Evolutionary conservation across 805 yeast species (phyloP).

Genomic region (Wickerhamiella bombiphila): DNA sequence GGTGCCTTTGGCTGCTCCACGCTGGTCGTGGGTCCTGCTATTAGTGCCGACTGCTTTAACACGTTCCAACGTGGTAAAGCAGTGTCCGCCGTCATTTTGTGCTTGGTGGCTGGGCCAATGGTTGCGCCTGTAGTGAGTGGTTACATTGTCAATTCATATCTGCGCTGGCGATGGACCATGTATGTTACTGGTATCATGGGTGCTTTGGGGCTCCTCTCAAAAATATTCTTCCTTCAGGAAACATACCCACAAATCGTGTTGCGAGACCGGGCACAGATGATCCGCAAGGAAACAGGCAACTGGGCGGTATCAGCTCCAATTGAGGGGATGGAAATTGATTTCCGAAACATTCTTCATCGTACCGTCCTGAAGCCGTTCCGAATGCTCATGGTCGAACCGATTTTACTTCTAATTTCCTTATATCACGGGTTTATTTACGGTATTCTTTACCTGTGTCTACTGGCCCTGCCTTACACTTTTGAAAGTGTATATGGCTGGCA

Average conservation of each 20-base stretch:
- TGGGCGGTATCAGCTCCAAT: conserved; percentile 80
- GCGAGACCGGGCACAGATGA: conserved; percentile 45
- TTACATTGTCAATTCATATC: conserved; percentile 25
- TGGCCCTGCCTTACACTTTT: conserved; percentile 66
- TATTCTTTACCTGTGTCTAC: conserved; percentile 54
- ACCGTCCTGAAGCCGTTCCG: conserved; percentile 52
- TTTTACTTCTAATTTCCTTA: conserved; percentile 48
- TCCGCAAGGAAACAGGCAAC: conserved; percentile 71
- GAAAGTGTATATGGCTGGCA: conserved; percentile 42
- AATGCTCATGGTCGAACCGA: conserved; percentile 60
- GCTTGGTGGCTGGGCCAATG: conserved; percentile 31
- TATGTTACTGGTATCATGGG: conserved; percentile 36
- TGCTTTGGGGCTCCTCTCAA: conserved; percentile 23
- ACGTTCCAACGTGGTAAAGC: conserved; percentile 41
- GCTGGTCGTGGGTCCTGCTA: conserved; percentile 45
- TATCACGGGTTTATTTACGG: conserved; percentile 74
- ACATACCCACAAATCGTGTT: conserved; percentile 35
- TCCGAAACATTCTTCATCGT: conserved; percentile 46
- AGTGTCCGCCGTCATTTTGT: conserved; percentile 33
- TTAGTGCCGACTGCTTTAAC: conserved; percentile 40
- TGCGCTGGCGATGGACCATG: conserved; percentile 44
- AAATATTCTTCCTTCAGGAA: conserved; percentile 27
- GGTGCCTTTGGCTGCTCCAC: conserved; percentile 51
- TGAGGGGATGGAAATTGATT: conserved; percentile 45
- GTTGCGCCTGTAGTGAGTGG: conserved; percentile 36